Conservation (phyloP, 495 filamentous ascomycete genomes). For the Penicillium samsonianum region DNA sequence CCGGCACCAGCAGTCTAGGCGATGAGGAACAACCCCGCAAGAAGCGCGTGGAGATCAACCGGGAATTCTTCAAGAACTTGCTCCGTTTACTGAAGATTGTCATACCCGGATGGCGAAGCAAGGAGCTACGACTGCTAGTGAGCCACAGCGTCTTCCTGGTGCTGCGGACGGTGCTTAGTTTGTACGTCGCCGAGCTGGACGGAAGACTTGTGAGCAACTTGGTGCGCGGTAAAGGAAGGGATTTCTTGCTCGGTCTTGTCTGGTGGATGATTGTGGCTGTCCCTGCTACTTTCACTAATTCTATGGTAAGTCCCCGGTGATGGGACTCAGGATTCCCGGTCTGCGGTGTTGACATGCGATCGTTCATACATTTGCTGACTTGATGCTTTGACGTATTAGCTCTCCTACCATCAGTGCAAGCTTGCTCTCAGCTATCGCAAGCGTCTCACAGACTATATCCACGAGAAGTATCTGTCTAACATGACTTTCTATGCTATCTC, state of each 20-base stretch:
- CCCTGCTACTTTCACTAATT: slow-evolving; percentile 98
- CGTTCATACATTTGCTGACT: slow-evolving; percentile 16
- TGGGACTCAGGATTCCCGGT: not conserved
- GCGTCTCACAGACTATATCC: slow-evolving; percentile 86
- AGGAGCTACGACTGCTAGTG: slow-evolving; percentile 79
- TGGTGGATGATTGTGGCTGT: slow-evolving; percentile 99
- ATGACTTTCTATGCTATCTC: slow-evolving; percentile 98
- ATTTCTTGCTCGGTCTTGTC: slow-evolving; percentile 83
- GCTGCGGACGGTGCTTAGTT: slow-evolving; percentile 81
- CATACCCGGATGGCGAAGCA: slow-evolving; percentile 84
- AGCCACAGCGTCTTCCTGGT: slow-evolving; percentile 90
- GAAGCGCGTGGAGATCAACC: slow-evolving; percentile 83
- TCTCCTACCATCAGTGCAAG: slow-evolving; percentile 97
- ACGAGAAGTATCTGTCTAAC: slow-evolving; percentile 88
- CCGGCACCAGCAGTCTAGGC: slow-evolving; percentile 54
- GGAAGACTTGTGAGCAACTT: slow-evolving; percentile 87
- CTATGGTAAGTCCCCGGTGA: slow-evolving; percentile 70
- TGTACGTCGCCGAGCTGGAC: slow-evolving; percentile 96
- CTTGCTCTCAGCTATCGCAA: slow-evolving; percentile 90
- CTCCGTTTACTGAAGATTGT: slow-evolving; percentile 80
- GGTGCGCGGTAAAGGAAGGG: slow-evolving; percentile 86
- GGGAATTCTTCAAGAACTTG: slow-evolving; percentile 90
- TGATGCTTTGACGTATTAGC: slow-evolving; percentile 44
- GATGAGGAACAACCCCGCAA: slow-evolving; percentile 59
- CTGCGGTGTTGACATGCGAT: slow-evolving; percentile 12